These are phyloP conservation scores for Nicotiana paniculata DNA, from an alignment of 257 asterid species.

Conservation along the genomic window DNA sequence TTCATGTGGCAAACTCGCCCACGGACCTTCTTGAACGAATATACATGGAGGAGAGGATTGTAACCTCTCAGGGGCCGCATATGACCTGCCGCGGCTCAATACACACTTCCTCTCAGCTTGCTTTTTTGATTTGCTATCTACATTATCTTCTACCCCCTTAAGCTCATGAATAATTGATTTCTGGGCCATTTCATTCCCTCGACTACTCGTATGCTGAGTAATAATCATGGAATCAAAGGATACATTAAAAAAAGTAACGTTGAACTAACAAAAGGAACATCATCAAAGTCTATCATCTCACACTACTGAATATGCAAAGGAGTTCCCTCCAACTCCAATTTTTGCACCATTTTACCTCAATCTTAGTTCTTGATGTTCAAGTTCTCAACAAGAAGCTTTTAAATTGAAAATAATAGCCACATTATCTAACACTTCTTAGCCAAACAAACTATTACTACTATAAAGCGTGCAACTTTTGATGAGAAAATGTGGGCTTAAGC, in stretches of 20 bases:
- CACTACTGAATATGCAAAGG: neutral
- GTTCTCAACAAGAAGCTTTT: neutral
- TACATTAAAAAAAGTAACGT: neutral
- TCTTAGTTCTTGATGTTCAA: neutral
- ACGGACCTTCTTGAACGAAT: slow-evolving; percentile 32
- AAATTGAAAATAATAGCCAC: neutral
- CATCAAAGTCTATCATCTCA: neutral
- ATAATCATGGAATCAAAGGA: neutral
- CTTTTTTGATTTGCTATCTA: slow-evolving; percentile 27
- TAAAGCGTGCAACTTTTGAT: neutral
- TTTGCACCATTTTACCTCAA: neutral
- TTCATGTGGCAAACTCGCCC: slow-evolving; percentile 49
- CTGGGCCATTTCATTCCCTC: slow-evolving; percentile 24
- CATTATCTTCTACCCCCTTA: slow-evolving; percentile 20
- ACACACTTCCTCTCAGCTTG: slow-evolving; percentile 20
- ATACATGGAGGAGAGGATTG: slow-evolving; percentile 19
- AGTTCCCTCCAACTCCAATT: neutral
- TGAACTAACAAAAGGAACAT: neutral
- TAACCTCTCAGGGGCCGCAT: slow-evolving; percentile 31
- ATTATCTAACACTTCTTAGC: neutral
- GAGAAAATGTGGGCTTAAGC: neutral
- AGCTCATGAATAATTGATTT: slow-evolving; percentile 28
- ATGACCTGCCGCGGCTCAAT: slow-evolving; percentile 25
- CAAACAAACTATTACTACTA: neutral
- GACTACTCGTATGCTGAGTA: neutral